Percentiles rank a stretch among this genome's conserved stretches.
Conservation (phyloP, 305 asterid genomes). For the Euphrasia arctica region DNA sequence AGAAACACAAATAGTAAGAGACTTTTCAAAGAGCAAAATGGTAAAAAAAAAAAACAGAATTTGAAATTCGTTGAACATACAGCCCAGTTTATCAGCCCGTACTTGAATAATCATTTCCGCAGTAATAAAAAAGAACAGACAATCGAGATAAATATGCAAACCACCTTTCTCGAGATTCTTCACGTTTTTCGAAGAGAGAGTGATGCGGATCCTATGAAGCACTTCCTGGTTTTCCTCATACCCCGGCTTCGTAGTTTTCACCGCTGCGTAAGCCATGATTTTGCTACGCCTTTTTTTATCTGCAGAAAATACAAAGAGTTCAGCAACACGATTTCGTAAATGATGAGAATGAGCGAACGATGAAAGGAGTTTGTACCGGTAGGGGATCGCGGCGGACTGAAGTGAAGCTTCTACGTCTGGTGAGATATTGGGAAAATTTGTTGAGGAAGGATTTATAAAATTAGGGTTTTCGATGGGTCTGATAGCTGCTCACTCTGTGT, state of each 20-base stretch:
- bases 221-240: slow-evolving; percentile 59
- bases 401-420: too few relatives aligned
- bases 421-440: too few relatives aligned
- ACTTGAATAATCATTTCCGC: not conserved
- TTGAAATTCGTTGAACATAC: not conserved
- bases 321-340: too few relatives aligned
- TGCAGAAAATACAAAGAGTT: too few relatives aligned
- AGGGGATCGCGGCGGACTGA: too few relatives aligned
- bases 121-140: not conserved
- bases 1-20: not conserved
- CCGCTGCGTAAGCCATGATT: slow-evolving; percentile 55
- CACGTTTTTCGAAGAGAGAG: slow-evolving; percentile 71
- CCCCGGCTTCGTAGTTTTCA: slow-evolving; percentile 67
- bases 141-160: too few relatives aligned
- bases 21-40: not conserved
- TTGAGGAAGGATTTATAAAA: too few relatives aligned
- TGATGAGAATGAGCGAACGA: too few relatives aligned
- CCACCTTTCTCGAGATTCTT: slow-evolving; percentile 74
- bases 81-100: too few relatives aligned
- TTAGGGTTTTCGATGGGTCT: too few relatives aligned
- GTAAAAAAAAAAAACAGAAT: not conserved
- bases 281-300: slow-evolving; percentile 3
- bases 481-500: too few relatives aligned
- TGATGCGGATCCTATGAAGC: slow-evolving; percentile 71
- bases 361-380: too few relatives aligned